Conservation (phyloP, 2,329 filamentous ascomycete genomes). For the Monilinia vaccinii-corymbosi region DNA sequence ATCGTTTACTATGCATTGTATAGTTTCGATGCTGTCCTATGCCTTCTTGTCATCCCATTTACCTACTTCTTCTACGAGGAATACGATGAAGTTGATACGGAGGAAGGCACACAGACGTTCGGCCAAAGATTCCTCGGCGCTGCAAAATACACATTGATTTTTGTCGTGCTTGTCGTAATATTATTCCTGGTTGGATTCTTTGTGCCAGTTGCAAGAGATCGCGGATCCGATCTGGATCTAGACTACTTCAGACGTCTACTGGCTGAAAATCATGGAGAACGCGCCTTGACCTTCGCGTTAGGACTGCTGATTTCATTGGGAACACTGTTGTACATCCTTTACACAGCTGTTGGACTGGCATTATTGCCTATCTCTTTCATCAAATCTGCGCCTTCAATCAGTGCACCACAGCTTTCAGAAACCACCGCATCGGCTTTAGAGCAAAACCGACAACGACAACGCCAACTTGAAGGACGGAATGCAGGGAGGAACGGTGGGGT, state of each 20-base stretch:
- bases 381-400: slow-evolving; percentile 81
- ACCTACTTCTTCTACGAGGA: slow-evolving; percentile 98
- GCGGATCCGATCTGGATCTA: slow-evolving; percentile 63
- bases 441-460: slow-evolving; percentile 81
- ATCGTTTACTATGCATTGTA: slow-evolving; percentile 91
- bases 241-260: slow-evolving; percentile 87
- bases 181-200: slow-evolving; percentile 93
- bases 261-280: slow-evolving; percentile 80
- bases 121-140: slow-evolving; percentile 70
- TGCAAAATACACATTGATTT: slow-evolving; percentile 81
- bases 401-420: slow-evolving; percentile 67
- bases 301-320: slow-evolving; percentile 85
- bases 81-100: slow-evolving; percentile 82
- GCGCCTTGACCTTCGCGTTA: slow-evolving; percentile 80
- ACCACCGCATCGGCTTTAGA: slow-evolving; percentile 74
- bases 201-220: slow-evolving; percentile 66
- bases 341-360: slow-evolving; percentile 82
- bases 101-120: slow-evolving; percentile 66
- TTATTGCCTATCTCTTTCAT: slow-evolving; percentile 84
- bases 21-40: slow-evolving; percentile 82
- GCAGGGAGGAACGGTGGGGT: slow-evolving; percentile 65
- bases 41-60: slow-evolving; percentile 83
- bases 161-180: slow-evolving; percentile 68
- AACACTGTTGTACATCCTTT: slow-evolving; percentile 76
- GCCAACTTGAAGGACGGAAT: slow-evolving; percentile 81